phyloP scores from a whole-genome alignment of 2,329 filamentous ascomycete species.

The Zasmidium citrigriseum region DNA sequence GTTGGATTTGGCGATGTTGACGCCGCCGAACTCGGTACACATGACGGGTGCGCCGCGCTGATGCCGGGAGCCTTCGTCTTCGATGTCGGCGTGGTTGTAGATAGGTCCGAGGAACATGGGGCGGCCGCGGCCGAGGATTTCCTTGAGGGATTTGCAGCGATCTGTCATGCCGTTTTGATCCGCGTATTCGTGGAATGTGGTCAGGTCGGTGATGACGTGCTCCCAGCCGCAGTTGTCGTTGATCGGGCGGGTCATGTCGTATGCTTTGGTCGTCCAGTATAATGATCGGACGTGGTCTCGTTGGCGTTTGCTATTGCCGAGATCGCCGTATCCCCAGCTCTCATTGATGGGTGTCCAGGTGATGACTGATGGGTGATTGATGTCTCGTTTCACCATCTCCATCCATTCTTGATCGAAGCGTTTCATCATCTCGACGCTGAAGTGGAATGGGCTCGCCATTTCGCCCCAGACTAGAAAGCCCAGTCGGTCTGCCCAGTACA shows the following conservation, averaged over 20 bases:
- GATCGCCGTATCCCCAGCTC: constrained; percentile 63
- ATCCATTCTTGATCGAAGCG: constrained; percentile 67
- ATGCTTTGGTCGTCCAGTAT: constrained; percentile 64
- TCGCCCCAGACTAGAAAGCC: constrained; percentile 66
- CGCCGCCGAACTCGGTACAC: constrained; percentile 68
- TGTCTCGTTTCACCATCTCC: constrained; percentile 62
- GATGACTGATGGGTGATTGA: constrained; percentile 66
- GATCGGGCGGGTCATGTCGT: constrained; percentile 65
- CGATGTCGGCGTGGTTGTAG: constrained; percentile 31
- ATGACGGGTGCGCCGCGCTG: constrained; percentile 59
- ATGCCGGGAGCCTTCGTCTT: constrained; percentile 55
- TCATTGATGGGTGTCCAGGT: constrained; percentile 69
- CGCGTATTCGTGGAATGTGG: constrained; percentile 69
- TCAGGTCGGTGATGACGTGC: constrained; percentile 64
- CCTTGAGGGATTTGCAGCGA: constrained; percentile 55
- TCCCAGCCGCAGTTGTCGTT: constrained; percentile 76
- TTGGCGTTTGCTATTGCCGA: constrained; percentile 59
- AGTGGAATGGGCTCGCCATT: constrained; percentile 66
- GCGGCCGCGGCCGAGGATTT: constrained; percentile 58
- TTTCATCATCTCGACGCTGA: constrained; percentile 58
- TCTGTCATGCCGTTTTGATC: constrained; percentile 58
- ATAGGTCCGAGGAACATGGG: constrained; percentile 57
- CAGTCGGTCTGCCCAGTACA: constrained; percentile 62
- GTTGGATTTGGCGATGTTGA: constrained; percentile 61
- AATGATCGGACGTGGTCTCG: constrained; percentile 65